Base-by-base conservation (phyloP, 768 basidiomycete genomes). In the Phaffia tasmanica region DNA sequence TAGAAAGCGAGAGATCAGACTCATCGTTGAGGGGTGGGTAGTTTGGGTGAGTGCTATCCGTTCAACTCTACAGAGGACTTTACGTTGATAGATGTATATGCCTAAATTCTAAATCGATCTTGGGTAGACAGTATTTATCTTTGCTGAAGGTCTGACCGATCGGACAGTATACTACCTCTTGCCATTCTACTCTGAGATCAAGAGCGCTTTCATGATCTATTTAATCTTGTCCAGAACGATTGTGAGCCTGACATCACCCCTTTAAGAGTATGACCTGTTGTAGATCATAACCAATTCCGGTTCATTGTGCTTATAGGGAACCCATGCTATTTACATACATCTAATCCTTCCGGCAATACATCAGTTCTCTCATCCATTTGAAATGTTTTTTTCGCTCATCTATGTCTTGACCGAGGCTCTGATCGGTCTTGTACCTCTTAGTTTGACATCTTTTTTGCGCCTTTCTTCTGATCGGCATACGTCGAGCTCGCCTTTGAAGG, bases 361-460 rank as follows among this genome's bases (percentile, higher is more conserved):
- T 8, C n/a, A 21, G 32, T 63, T 57, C 60, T 35, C 46, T 19
- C 15, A n/a, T 7, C 60, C 66, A 18, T 25, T 67, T 35, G 66
- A 63, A 30, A 59, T 67, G 49, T 14, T 55, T n/a, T 62, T 67
- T 60, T 67, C 66, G 47, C 55, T 67, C 61, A 47, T 63, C n/a
- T 67, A 50, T 57, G 55, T 55, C 2, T 56, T 67, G 30, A n/a
- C 48, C 0, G 61, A 67, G 21, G 66, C 55, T 1, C 30, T 23
- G 15, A 29, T 57, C 19, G 35, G 35, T 21, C 50, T 67, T 19
- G 2, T 62, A n/a, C 15, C 55, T 11, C 19, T 46, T 9, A 54
- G 30, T 19, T 15, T 42, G 23, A 4, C 32, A 1, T 8, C 18
- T n/a, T 35, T 18, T 6, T 19, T 50, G 11, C 11, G 35, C 35